Evolutionary conservation across 768 basidiomycete species (phyloP), one percentile per base, ranked within the genome.

Genomic region (Leccinellum rugosiceps): DNA sequence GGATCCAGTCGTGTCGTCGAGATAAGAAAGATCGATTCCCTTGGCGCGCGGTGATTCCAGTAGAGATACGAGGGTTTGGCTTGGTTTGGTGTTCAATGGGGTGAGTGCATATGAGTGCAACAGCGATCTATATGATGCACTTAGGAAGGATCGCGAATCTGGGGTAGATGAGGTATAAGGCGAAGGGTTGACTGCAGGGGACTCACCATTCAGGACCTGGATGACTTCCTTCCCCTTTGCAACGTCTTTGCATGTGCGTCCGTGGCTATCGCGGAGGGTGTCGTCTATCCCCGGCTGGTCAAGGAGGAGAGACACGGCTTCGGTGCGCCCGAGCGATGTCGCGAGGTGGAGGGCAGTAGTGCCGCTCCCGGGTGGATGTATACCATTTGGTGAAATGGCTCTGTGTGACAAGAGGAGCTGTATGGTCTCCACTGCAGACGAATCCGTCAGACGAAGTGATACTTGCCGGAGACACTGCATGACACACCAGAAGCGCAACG

Each of bases 211-310:
- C 19, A 98, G 83, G 3, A 83, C 74, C 14, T 83, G 79, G 6
- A 83, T 65, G 3, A 85, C 76, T 3, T 94, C 92, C 61, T 81
- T 85, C 3, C 79, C 80, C 46, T 80, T 81, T 1, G 91, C 92
- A 4, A 90, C 85, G 10, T 96, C 92, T 44, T 80, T 74, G 51
- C 84, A 84, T 0, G 86, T 86, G 61, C 78, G 78, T 1, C 92
- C 90, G 10, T 86, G 78, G 5, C 62, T 69, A 65, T 97, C 90
- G 5, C 83, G 72, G 11, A 86, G 65, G 2, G 85, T 87, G 62
- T 97, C 95, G 65, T 98, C 87, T 43, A 94, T 85, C 2, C 73
- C 80, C 0, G 89, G 85, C 62, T 95, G 89, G 53, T 88, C 87
- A 1, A 98, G 78, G 3, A 98, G 76, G 11, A 94, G 70, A 47